phyloP scores from a whole-genome alignment of 1,284 basidiomycete species.

The Ustilago trichophora region DNA sequence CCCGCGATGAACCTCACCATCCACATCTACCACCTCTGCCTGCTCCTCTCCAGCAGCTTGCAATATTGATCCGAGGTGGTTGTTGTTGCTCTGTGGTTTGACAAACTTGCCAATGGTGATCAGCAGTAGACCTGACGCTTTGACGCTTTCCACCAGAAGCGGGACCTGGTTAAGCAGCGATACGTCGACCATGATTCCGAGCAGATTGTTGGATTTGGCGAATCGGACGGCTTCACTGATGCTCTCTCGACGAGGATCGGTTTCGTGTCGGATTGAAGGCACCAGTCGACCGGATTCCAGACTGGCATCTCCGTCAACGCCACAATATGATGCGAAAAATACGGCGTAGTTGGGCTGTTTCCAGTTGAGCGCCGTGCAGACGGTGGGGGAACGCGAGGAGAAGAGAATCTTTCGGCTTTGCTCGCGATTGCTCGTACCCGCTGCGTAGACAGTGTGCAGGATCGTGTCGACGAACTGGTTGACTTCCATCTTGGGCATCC shows the following conservation, averaged over 20 bases:
- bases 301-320: constrained; percentile 70
- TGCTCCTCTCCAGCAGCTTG: too few relatives aligned
- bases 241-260: constrained; percentile 73
- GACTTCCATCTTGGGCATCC: constrained; percentile 58
- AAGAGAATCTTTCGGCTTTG: constrained; percentile 63
- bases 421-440: constrained; percentile 50
- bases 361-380: constrained; percentile 85
- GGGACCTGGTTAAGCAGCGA: constrained; percentile 67
- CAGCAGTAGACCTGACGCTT: constrained; percentile 59
- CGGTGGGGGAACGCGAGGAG: constrained; percentile 59
- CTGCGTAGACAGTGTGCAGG: constrained; percentile 63
- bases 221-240: constrained; percentile 93
- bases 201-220: constrained; percentile 88
- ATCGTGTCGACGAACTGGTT: constrained; percentile 64
- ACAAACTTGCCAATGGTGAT: constrained; percentile 61
- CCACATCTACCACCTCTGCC: constrained; percentile 28
- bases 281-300: constrained; percentile 39
- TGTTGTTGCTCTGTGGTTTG: too few relatives aligned
- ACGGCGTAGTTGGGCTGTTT: constrained; percentile 99
- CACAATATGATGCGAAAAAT: constrained; percentile 89
- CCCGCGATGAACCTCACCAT: constrained; percentile 52
- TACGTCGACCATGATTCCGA: constrained; percentile 90
- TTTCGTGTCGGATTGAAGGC: constrained; percentile 68
- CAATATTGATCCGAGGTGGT: too few relatives aligned
- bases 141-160: constrained; percentile 59